Evolutionary conservation across 192 early-diverging fungal species (phyloP).

Genomic region (Backusella liffmaniae): DNA sequence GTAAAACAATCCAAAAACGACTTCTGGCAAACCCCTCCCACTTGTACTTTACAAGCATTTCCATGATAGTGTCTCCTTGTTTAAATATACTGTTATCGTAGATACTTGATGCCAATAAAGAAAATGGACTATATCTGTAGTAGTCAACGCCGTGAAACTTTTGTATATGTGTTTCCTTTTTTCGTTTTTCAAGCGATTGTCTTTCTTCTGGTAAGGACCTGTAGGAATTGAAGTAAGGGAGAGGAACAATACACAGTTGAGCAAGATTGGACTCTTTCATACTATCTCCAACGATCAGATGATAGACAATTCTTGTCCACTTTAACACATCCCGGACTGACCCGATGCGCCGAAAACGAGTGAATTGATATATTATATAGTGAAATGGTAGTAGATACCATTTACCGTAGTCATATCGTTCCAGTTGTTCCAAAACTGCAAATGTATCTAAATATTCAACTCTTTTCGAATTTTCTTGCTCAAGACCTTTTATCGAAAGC

Average conservation of each 20-base stretch:
- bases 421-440: background rate
- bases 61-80: conserved; percentile 14
- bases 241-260: background rate
- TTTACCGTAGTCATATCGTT: background rate
- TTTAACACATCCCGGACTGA: background rate
- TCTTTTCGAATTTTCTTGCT: background rate
- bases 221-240: background rate
- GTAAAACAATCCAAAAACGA: background rate
- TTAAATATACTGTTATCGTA: background rate
- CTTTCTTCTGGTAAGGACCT: background rate
- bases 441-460: background rate
- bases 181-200: background rate
- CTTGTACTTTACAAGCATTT: conserved; percentile 6
- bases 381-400: background rate
- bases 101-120: background rate
- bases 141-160: background rate
- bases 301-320: background rate
- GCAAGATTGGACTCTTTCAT: background rate
- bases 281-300: background rate
- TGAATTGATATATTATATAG: background rate
- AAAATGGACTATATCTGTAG: background rate
- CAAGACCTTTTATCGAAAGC: background rate
- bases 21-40: conserved; percentile 1
- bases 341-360: background rate
- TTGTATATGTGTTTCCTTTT: background rate